Conservation (phyloP, 106 monocot species). For the Phalaenopsis aphrodite region DNA sequence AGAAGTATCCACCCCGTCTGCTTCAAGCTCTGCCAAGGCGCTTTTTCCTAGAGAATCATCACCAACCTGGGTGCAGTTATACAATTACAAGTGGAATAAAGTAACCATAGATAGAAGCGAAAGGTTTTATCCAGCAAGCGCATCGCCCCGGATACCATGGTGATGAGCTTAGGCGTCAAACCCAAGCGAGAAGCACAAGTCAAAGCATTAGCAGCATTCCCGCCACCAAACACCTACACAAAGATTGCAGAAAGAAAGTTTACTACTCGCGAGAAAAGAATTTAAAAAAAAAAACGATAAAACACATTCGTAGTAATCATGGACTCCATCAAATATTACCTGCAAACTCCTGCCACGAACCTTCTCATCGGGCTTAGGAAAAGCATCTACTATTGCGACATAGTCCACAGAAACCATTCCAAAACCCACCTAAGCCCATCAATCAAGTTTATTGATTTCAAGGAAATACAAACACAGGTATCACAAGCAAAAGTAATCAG, state of each 20-base stretch:
- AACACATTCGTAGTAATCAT: no score
- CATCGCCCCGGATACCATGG: constrained; percentile 44
- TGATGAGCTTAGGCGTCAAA: constrained; percentile 54
- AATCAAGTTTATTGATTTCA: background rate
- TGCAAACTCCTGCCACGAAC: constrained; percentile 78
- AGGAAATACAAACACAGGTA: background rate
- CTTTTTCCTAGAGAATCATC: constrained; percentile 70
- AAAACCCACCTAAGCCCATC: constrained; percentile 54
- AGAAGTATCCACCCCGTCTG: constrained; percentile 88
- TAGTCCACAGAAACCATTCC: constrained; percentile 62
- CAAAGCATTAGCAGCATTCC: constrained; percentile 78
- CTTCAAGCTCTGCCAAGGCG: constrained; percentile 53
- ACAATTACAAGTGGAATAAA: background rate
- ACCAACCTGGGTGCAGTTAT: constrained; percentile 41
- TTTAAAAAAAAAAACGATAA: no score
- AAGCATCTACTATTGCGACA: constrained; percentile 63
- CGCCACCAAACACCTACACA: constrained; percentile 77
- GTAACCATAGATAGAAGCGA: background rate
- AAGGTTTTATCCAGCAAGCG: background rate
- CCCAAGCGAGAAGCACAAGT: constrained; percentile 82
- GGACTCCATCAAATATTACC: constrained; percentile 23
- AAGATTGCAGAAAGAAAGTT: background rate
- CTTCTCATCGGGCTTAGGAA: constrained; percentile 88
- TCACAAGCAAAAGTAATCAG: background rate
- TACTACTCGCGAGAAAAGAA: no score